Evolutionary conservation across 352 stramenopile genomes (phyloP), one percentile per base, ranked within the genome.

Genomic region (Pythium monospermum): DNA sequence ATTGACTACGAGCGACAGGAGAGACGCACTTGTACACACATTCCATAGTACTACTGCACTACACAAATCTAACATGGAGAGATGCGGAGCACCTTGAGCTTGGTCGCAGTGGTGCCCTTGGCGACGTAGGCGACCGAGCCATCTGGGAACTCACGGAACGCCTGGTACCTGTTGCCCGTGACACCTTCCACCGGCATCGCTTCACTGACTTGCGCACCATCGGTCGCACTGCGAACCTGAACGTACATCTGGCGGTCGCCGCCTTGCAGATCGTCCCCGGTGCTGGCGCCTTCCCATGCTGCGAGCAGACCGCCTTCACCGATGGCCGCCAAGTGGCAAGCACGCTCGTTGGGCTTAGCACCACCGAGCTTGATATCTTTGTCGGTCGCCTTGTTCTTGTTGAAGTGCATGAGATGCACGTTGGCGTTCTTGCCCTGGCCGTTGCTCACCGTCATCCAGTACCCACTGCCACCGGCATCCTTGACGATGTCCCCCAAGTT

Each of bases 381-480:
- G 57, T 69, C 61, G 11, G 62, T 48, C 19, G 60, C 56, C 28
- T 69, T 62, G 50, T 76, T 66, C 51, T 76, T 66, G 23, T 59
- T 61, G 42, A 85, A 80, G 56, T 82, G 71, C 56, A 85, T 76
- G 22, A 85, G 53, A 38, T 85, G 68, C 40, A 78, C 69, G 45
- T 76, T 70, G 35, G 73, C 70, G 43, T 78, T 72, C 31, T 67
- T 49, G 32, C 68, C 67, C 16, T 70, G 42, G 27, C 71, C 69
- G 44, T 82, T 85, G 64, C 68, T 82, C 2, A 80, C 70, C 1
- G 73, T 78, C 22, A 76, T 76, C 71, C 71, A 85, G 66, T 85
- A 82, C 22, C 75, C 75, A 18, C 64, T 64, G n/a, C 59, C 64
- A 2, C 57, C 62, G 11, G 36, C 43, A 12, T 73, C 64, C 56